Base-by-base conservation (phyloP, 2,329 filamentous ascomycete species). In the Neobulgaria alba region DNA sequence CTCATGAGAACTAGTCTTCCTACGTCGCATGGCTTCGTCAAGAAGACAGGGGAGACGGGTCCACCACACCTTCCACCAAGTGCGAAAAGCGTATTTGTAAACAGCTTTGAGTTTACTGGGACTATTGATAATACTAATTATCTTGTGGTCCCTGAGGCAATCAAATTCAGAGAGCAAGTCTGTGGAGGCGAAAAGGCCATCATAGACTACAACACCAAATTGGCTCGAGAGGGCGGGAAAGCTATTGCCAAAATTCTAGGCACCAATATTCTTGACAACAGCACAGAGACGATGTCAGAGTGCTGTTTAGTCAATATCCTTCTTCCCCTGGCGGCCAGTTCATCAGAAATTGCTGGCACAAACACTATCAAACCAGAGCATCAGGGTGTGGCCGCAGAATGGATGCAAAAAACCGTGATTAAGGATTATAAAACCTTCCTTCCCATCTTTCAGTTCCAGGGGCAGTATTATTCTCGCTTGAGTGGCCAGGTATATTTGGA, bases 401-500 rank as follows among this genome's bases (percentile, higher is more conserved):
- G 80, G 72, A 72, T 85, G 45, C 57, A 70, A 36, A 58, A 63
- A 33, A 67, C 55, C 3, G 56, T 85, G 46, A 61, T 77, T 10
- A 54, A 64, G 1, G 72, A 81, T n/a, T 75, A 78, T 59, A 70
- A 79, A 40, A 92, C 87, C 0, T 90, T 86, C 54, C 63, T 92
- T 38, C 69, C 79, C 1, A 57, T 84, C 2, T 77, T 77, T 42
- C 61, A 71, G 7, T 77, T 88, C 50, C 69, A 63, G 0, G 72
- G 71, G 0, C 68, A 69, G 39, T 73, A 80, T 58, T 95, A 83
- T 83, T 68, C 72, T 0, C 67, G 90, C 36, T 56, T 94, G 35
- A 88, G 83, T 57, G 85, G 76, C 10, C 88, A 95, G 67, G 73
- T 92, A 0, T 96, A 92, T 58, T 63, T 95, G n/a, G 85, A 86